Evolutionary conservation across 306 rosid species (phyloP), one percentile per base, ranked within the genome.

Genomic region (Spatholobus suberectus): DNA sequence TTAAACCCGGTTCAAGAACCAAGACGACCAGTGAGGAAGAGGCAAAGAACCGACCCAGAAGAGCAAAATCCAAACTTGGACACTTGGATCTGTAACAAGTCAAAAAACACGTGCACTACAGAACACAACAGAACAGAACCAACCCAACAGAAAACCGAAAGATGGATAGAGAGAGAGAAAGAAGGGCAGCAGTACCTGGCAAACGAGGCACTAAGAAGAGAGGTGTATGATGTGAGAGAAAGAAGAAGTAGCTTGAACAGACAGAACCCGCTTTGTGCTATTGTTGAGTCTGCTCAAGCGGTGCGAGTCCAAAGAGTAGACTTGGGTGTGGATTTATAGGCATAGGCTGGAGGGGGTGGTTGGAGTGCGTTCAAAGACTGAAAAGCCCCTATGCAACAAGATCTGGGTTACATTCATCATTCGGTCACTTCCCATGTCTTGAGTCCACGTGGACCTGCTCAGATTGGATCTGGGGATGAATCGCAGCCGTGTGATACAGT

Each of bases 281-380:
- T 63, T 40, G 21, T 44, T 79, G 15, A 4, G 73, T 70, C 80
- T 70, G 83, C 75, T 85, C 80, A 81, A 85, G 88, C 77, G 8
- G 40, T 85, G 86, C 66, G 83, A 85, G 83, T 71, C 15, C 17
- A n/a, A 77, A 65, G 2, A 2, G 4, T 3, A 29, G 51, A 34
- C 20, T 62, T 29, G 5, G 73, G 27, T 62, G 1, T 12, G 81
- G 15, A 63, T 85, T 81, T 85, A 85, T 85, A 85, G 88, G 57
- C 54, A 40, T 0, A 9, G 26, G 21, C n/a, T 29, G 6, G 29
- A 20, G 12, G 76, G 61, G 14, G 63, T 61, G 0, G 76, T 35
- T 70, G 66, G 49, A 5, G 12, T 2, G n/a, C 1, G 0, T n/a
- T 2, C 8, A 21, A 73, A 29, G 76, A 75, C 88, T 11, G 24